A percentile compares a stretch with the other conserved stretches of the same genome.
Evolutionary conservation across 371 early-diverging fungal species (phyloP).

Genomic region (Actinomortierella ambigua): DNA sequence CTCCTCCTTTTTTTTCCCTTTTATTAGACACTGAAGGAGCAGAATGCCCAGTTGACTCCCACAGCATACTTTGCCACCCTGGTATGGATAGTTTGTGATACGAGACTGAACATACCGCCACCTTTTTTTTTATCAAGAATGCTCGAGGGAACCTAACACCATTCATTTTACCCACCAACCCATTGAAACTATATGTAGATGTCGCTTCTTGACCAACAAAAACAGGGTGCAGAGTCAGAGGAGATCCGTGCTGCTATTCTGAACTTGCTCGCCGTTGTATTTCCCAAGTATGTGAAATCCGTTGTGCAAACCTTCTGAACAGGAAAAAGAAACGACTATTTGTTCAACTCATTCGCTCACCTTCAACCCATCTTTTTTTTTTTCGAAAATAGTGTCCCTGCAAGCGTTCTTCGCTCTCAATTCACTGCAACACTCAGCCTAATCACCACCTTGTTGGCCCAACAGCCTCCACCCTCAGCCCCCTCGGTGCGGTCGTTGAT

Average conservation of each 20-base stretch:
- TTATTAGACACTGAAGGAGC: constrained; percentile 74
- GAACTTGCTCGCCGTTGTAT: constrained; percentile 81
- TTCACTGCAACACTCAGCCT: constrained; percentile 64
- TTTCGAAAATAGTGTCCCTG: constrained; percentile 52
- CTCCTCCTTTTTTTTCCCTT: background rate
- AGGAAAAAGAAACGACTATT: background rate
- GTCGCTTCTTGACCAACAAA: constrained; percentile 76
- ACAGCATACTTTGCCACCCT: constrained; percentile 91
- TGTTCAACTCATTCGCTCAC: constrained; percentile 35
- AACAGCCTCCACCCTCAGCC: constrained; percentile 64
- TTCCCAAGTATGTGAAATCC: constrained; percentile 67
- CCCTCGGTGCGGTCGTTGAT: constrained; percentile 78
- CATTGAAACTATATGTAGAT: constrained; percentile 44
- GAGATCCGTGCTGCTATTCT: constrained; percentile 72
- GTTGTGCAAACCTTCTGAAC: background rate
- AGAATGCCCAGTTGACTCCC: constrained; percentile 67
- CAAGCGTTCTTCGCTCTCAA: constrained; percentile 68
- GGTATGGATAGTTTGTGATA: constrained; percentile 50
- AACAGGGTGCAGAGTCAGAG: constrained; percentile 55
- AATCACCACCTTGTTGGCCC: constrained; percentile 61
- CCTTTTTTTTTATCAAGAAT: no score
- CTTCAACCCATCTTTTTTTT: constrained; percentile 17
- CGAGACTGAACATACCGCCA: no score
- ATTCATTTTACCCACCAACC: no score
- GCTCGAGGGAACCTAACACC: no score